Conservation (phyloP, 2,329 filamentous ascomycete species). For the Huntiella moniliformis region DNA sequence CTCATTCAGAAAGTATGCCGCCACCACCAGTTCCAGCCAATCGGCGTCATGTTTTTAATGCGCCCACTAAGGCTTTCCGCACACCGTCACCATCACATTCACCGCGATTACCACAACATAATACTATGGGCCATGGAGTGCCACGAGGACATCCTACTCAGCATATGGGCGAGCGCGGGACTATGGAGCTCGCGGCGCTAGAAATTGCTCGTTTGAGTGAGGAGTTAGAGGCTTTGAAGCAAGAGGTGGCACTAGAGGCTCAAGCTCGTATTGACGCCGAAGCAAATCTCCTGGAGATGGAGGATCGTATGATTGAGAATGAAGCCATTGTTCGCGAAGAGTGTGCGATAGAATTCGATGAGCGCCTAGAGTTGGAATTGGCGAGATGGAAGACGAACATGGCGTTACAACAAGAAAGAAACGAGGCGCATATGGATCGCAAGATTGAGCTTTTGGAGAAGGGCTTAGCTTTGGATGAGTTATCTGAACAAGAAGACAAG, state of each 20-base stretch:
- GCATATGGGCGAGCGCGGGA: conserved; percentile 37
- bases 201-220: conserved; percentile 65
- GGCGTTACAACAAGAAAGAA: conserved; percentile 59
- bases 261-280: conserved; percentile 54
- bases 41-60: conserved; percentile 2
- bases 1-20: conserved; percentile 1
- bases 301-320: conserved; percentile 45
- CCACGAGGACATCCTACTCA: background rate
- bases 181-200: conserved; percentile 63
- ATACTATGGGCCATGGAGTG: conserved; percentile 17
- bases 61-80: conserved; percentile 2
- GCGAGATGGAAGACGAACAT: conserved; percentile 64
- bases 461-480: conserved; percentile 19
- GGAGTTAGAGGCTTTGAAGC: conserved; percentile 56
- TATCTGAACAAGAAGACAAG: conserved; percentile 27
- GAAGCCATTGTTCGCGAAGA: conserved; percentile 81
- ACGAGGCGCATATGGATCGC: conserved; percentile 69
- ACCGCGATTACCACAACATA: background rate
- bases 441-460: conserved; percentile 55
- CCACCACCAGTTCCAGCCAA: conserved; percentile 3
- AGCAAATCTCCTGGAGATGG: conserved; percentile 49
- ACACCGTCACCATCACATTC: background rate
- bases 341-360: conserved; percentile 72
- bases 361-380: conserved; percentile 53
- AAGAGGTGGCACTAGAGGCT: conserved; percentile 51